phyloP scores from a whole-genome alignment of 306 rosid genomes.

The Pterocarpus macrocarpus region DNA sequence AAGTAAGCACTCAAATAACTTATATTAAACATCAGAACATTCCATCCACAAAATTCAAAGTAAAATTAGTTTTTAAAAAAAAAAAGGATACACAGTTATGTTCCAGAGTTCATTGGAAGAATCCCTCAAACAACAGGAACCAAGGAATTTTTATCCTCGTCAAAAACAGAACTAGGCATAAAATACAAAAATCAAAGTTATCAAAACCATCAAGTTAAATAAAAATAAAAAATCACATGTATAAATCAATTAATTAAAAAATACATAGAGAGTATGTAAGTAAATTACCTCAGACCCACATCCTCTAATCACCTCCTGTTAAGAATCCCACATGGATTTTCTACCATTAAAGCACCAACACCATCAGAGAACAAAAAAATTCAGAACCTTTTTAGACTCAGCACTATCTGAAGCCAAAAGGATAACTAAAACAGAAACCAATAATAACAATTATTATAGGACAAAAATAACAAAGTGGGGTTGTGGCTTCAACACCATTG shows the following conservation, averaged over 20 bases:
- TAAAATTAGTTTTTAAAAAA: background rate
- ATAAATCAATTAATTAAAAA: conserved; percentile 43
- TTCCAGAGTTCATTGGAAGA: conserved; percentile 51
- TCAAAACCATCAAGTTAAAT: conserved; percentile 45
- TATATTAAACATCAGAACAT: conserved; percentile 44
- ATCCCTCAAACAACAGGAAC: conserved; percentile 47
- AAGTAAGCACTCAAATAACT: conserved; percentile 45
- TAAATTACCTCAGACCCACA: conserved; percentile 89
- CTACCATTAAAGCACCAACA: conserved; percentile 59
- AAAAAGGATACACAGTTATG: conserved; percentile 11
- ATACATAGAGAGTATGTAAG: conserved; percentile 38
- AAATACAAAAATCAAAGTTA: conserved; percentile 51
- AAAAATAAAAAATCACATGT: background rate
- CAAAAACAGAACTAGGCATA: conserved; percentile 39
- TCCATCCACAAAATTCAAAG: conserved; percentile 41
- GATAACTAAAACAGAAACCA: conserved; percentile 42
- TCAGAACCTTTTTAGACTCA: conserved; percentile 43
- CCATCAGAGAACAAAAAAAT: conserved; percentile 53
- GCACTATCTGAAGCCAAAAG: conserved; percentile 50
- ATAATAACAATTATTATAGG: conserved; percentile 51
- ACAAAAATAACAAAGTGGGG: conserved; percentile 64
- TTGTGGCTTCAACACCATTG: conserved; percentile 66
- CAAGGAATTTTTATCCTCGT: conserved; percentile 35
- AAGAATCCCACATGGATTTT: conserved; percentile 63
- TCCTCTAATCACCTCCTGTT: conserved; percentile 55